Percentiles rank a stretch among this genome's conserved stretches.
Conservation (phyloP, 768 basidiomycete genomes). For the Artomyces pyxidatus region DNA sequence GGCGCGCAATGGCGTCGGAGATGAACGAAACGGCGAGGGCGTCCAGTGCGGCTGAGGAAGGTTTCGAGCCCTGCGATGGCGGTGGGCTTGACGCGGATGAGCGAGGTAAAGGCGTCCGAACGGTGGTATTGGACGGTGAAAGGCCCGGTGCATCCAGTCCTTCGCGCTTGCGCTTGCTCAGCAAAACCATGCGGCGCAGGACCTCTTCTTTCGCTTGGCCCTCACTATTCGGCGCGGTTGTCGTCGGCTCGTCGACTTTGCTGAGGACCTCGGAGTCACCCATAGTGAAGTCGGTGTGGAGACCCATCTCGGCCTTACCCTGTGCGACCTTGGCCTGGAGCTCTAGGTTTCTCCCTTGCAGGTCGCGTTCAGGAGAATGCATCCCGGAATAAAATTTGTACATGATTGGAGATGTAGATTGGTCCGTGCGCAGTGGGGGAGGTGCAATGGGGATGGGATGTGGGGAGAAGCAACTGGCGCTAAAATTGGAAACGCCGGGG, state of each 20-base stretch:
- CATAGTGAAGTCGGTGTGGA: too few species aligned
- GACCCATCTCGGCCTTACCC: neutral
- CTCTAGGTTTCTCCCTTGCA: too few species aligned
- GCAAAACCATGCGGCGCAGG: conserved; percentile 20
- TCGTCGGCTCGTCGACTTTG: neutral
- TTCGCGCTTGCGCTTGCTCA: conserved; percentile 29
- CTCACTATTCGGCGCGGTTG: conserved; percentile 7
- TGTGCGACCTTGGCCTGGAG: neutral
- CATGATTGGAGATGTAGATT: too few species aligned
- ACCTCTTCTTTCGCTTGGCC: conserved; percentile 35
- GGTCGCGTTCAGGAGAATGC: too few species aligned
- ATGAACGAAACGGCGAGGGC: conserved; percentile 1
- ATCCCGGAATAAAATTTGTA: too few species aligned
- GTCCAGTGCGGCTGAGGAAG: neutral
- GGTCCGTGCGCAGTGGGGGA: too few species aligned
- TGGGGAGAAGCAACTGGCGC: too few species aligned
- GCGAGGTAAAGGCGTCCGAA: neutral
- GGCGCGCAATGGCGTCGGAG: neutral
- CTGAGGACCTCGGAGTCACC: neutral
- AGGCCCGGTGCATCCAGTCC: neutral
- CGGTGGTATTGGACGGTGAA: neutral
- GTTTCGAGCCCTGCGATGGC: too few species aligned
- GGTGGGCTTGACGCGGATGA: neutral
- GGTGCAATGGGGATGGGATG: too few species aligned
- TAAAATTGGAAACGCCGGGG: too few species aligned